phyloP scores from a whole-genome alignment of 2,329 filamentous ascomycete species.

The Diaporthe velutina region DNA sequence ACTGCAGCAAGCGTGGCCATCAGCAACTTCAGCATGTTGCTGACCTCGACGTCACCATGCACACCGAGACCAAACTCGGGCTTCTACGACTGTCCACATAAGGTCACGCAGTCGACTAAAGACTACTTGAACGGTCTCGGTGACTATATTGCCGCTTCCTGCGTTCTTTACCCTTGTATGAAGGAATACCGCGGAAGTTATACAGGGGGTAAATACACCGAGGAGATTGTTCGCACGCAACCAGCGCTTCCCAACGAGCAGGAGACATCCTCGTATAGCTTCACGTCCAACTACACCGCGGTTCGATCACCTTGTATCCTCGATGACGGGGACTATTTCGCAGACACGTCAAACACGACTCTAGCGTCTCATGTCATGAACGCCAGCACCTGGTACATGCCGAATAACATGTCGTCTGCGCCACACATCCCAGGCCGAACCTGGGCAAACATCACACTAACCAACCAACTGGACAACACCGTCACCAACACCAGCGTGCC shows the following conservation, averaged over 20 bases:
- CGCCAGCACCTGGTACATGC: constrained; percentile 36
- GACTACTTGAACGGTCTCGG: not conserved
- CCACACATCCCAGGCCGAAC: constrained; percentile 34
- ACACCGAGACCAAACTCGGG: constrained; percentile 25
- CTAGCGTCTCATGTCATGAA: constrained; percentile 25
- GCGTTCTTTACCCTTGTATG: constrained; percentile 41
- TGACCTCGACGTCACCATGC: constrained; percentile 41
- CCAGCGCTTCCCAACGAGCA: constrained; percentile 19
- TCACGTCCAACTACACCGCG: constrained; percentile 37
- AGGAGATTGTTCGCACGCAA: constrained; percentile 31
- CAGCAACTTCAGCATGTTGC: constrained; percentile 43
- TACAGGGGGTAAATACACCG: constrained; percentile 20
- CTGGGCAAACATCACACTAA: constrained; percentile 35
- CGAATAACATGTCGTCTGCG: constrained; percentile 33
- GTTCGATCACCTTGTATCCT: constrained; percentile 37
- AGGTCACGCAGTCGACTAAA: constrained; percentile 23
- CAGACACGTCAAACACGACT: not conserved
- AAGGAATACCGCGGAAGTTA: constrained; percentile 38
- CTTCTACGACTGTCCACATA: constrained; percentile 40
- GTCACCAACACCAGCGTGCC: constrained; percentile 38
- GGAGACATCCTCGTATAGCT: constrained; percentile 6
- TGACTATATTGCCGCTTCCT: constrained; percentile 37
- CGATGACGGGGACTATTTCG: constrained; percentile 28
- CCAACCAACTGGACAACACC: not conserved
- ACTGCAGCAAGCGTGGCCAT: constrained; percentile 35